Percentiles rank a stretch among this genome's conserved stretches.
These are phyloP conservation scores for Xerocomellus chrysenteron DNA, from an alignment of 768 basidiomycete genomes.

Conservation along the genomic window DNA sequence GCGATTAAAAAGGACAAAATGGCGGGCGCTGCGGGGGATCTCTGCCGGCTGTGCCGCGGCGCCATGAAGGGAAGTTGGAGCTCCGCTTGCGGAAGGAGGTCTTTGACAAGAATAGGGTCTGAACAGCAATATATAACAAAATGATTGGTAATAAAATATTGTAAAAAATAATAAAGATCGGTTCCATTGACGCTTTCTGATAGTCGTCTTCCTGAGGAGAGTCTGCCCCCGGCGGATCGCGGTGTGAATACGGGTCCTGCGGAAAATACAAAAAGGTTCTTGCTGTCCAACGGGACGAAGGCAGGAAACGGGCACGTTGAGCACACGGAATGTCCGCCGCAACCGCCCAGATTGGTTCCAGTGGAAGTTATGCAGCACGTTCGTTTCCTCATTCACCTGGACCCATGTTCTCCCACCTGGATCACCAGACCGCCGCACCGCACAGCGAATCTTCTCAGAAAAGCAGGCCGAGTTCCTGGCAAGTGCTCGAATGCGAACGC, in stretches of 20 bases:
- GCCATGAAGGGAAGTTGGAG: conserved; percentile 22
- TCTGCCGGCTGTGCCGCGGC: conserved; percentile 31
- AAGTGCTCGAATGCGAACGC: conserved; percentile 23
- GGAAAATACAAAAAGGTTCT: conserved; percentile 3
- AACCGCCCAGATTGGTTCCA: conserved; percentile 2
- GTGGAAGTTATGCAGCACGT: conserved; percentile 13
- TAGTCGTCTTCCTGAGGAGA: conserved; percentile 10
- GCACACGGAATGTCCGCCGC: conserved; percentile 15
- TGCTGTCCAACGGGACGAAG: conserved; percentile 1
- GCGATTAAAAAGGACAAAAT: conserved; percentile 30
- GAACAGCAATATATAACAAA: not conserved
- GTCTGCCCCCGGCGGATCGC: conserved; percentile 11
- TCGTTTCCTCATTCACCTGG: conserved; percentile 21
- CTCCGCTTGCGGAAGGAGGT: conserved; percentile 25
- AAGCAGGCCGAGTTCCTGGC: conserved; percentile 27
- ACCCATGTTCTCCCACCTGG: conserved; percentile 31
- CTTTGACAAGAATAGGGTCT: conserved; percentile 7
- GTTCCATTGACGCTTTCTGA: conserved; percentile 8
- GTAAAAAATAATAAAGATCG: conserved; percentile 12
- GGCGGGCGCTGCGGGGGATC: conserved; percentile 10
- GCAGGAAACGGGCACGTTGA: conserved; percentile 7
- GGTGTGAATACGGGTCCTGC: conserved; percentile 12
- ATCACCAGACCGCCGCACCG: conserved; percentile 30
- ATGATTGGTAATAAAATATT: conserved; percentile 17
- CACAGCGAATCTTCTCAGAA: conserved; percentile 27